phyloP scores from a whole-genome alignment of 2,329 filamentous ascomycete species.

The Endoconidiophora laricicola region DNA sequence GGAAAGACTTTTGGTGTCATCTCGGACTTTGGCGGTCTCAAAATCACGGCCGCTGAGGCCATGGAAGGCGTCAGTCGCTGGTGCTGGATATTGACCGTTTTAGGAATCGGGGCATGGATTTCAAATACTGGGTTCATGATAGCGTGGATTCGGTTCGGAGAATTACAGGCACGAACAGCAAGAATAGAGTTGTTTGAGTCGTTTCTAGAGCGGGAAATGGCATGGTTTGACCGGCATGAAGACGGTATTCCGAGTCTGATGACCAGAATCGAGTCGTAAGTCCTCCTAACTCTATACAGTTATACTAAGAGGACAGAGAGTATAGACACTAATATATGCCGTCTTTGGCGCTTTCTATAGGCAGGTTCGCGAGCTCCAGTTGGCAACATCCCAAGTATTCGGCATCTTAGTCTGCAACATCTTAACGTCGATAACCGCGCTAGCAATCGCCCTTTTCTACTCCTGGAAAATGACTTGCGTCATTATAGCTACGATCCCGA shows the following conservation, averaged over 20 bases:
- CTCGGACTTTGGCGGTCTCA: constrained; percentile 43
- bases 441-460: constrained; percentile 57
- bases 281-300: not conserved
- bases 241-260: constrained; percentile 59
- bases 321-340: too few relatives aligned
- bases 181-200: constrained; percentile 48
- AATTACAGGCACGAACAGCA: constrained; percentile 55
- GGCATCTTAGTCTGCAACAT: constrained; percentile 50
- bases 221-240: constrained; percentile 63
- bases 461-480: constrained; percentile 77
- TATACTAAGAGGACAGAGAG: too few relatives aligned
- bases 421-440: constrained; percentile 46
- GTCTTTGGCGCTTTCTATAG: constrained; percentile 27
- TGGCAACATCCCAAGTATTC: constrained; percentile 63
- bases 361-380: constrained; percentile 66
- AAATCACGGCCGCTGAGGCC: constrained; percentile 31
- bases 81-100: constrained; percentile 44
- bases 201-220: constrained; percentile 55
- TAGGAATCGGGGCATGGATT: constrained; percentile 52
- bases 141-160: constrained; percentile 63
- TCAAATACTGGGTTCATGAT: constrained; percentile 49
- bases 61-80: constrained; percentile 33
- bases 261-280: constrained; percentile 57
- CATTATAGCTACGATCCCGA: constrained; percentile 54
- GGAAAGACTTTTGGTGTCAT: constrained; percentile 62